A percentile compares a stretch with the other conserved stretches of the same genome.
Evolutionary conservation across 768 basidiomycete genomes (phyloP).

Genomic region (Podaxis sp.): DNA sequence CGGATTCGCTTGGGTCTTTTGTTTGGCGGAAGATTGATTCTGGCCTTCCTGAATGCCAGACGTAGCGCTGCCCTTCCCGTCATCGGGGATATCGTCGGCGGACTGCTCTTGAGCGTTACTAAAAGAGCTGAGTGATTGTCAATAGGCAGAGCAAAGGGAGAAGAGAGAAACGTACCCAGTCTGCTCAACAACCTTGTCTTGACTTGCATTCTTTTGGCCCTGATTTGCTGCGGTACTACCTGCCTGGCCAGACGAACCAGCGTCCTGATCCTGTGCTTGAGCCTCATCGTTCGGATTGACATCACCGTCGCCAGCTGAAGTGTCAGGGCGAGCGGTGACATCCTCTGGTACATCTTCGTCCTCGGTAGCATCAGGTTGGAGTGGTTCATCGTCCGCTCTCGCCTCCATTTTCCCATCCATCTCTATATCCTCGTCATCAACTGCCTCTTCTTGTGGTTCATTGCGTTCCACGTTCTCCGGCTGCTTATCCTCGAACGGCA

Average conservation of each 20-base stretch:
- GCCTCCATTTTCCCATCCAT: slow-evolving; percentile 25
- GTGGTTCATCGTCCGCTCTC: slow-evolving; percentile 30
- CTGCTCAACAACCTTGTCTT: slow-evolving; percentile 28
- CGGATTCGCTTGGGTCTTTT: slow-evolving; percentile 45
- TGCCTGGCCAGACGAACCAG: slow-evolving; percentile 23
- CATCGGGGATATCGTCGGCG: slow-evolving; percentile 16
- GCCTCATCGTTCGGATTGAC: slow-evolving; percentile 29
- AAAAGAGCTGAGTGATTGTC: slow-evolving; percentile 10
- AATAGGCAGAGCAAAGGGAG: neutral
- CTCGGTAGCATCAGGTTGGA: slow-evolving; percentile 27
- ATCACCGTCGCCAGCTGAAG: slow-evolving; percentile 39
- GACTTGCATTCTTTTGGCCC: slow-evolving; percentile 17
- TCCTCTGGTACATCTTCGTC: slow-evolving; percentile 31
- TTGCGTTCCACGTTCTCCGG: slow-evolving; percentile 49
- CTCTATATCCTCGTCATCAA: slow-evolving; percentile 31
- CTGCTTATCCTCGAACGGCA: slow-evolving; percentile 74
- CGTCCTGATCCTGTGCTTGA: slow-evolving; percentile 14
- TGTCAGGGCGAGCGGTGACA: slow-evolving; percentile 40
- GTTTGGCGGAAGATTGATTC: slow-evolving; percentile 36
- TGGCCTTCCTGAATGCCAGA: slow-evolving; percentile 47
- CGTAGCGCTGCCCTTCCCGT: slow-evolving; percentile 28
- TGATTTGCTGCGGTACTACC: slow-evolving; percentile 9
- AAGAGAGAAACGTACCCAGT: slow-evolving; percentile 29
- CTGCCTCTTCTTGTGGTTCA: slow-evolving; percentile 27
- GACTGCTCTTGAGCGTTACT: slow-evolving; percentile 14